Evolutionary conservation across 2,329 filamentous ascomycete species (phyloP).

Genomic region (Botrytis galanthina): DNA sequence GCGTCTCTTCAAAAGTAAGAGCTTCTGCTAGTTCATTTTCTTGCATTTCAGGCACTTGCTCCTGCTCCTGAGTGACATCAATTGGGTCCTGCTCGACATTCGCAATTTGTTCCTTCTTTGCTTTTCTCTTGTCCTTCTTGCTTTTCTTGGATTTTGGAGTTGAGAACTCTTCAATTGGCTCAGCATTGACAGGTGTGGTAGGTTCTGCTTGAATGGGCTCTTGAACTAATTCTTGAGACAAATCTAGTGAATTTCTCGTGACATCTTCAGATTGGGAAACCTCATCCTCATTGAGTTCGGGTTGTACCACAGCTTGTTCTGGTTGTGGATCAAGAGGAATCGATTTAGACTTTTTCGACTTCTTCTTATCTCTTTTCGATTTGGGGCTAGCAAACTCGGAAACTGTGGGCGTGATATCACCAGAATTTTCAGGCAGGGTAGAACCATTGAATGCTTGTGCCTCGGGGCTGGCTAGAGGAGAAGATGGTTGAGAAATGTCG

Average conservation of each 20-base stretch:
- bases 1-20: not conserved
- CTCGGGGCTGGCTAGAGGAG: not conserved
- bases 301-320: constrained; percentile 3
- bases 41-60: not conserved
- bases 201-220: constrained; percentile 14
- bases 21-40: not conserved
- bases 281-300: not conserved
- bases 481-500: not conserved
- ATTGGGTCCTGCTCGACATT: not conserved
- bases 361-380: not conserved
- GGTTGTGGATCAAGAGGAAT: not conserved
- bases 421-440: not conserved
- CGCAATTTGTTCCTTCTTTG: constrained; percentile 22
- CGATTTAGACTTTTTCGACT: not conserved
- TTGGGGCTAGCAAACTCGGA: not conserved
- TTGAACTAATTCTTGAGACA: not conserved
- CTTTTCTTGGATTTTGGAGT: constrained; percentile 25
- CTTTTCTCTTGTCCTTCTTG: constrained; percentile 29
- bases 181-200: constrained; percentile 6
- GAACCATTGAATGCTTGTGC: not conserved
- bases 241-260: not conserved
- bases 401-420: not conserved
- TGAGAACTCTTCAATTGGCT: constrained; percentile 8
- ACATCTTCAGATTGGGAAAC: not conserved
- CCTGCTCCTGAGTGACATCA: constrained; percentile 1